Base-by-base conservation (phyloP, 768 basidiomycete species). In the Tricholomella constricta region DNA sequence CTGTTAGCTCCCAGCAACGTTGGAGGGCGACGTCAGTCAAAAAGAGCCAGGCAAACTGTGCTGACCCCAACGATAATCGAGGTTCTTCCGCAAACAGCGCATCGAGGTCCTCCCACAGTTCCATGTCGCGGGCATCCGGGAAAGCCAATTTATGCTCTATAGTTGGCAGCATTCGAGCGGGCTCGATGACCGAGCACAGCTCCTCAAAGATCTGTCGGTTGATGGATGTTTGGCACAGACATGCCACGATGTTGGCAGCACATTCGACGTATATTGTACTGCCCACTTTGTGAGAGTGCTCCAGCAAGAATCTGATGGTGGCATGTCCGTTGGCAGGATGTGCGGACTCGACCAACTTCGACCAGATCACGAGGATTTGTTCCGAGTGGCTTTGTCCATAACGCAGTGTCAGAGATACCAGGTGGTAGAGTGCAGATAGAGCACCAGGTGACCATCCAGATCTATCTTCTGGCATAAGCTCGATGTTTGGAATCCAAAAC, bases 41-140 rank as follows among this genome's bases (percentile, higher is more conserved):
- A 64, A 94, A 94, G 8, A 96, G 76, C 72, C 94, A 82, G 1
- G 94, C 93, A 64, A 91, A 91, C 64, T 96, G 94, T 12, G 91
- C 91, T 0, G 90, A 84, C 14, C 90, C 89, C 45, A 96, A 74
- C 2, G 82, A 74, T 42, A 88, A 72, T 27, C 86, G 75, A 10
- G 89, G 87, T 56, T 87, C 81, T 52, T 85, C 85, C 1, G 80
- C 83, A 65, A 90, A 94, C 34, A 92, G 65, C 9, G 83, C 80
- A 58, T 89, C 88, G 17, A 94, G 79, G 60, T 91, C 86, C 14
- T 87, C 85, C 88, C 89, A 89, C 7, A 91, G 66, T 52, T 87
- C 87, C 65, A 88, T 75, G 48, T 90, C 89, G 42, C 82, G 81
- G 25, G 82, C 78, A 51, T 78, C 79, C 17, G 84, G 88, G 40